Evolutionary conservation across 2,329 filamentous ascomycete species (phyloP), one percentile per base, ranked within the genome.

Genomic region (Apiospora sp.): DNA sequence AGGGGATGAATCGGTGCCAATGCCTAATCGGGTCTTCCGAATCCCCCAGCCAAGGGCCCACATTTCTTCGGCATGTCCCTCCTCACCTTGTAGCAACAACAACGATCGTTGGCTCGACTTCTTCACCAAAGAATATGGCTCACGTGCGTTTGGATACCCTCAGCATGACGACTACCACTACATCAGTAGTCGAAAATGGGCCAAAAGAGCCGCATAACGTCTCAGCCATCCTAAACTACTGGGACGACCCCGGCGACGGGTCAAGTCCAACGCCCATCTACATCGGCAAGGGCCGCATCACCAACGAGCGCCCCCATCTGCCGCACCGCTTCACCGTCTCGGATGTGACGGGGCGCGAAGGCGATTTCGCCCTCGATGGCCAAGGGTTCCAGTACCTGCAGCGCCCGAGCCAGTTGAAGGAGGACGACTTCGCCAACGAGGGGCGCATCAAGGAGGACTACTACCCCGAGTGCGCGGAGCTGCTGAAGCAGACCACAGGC

Each of bases 391-490:
- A 84, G 72, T 76, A 83, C 51, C 72, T 80, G 37, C 74, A 67
- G 0, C 79, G 82, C 48, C 64, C 74, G 0, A 78, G 80, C 1
- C 0, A 13, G 6, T 1, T 41, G 37, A 71, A 75, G 10, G 82
- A 84, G 76, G 82, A 82, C 73, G 80, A 82, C 46, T 85, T 85
- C 72, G 4, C 76, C 1, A 88, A 92, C 75, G 90, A 93, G 70
- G 87, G 87, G 1, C 85, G 86, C 49, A 91, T 95, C 80, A 87
- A 90, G 78, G 78, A 84, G 3, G 84, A 87, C 6, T 95, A 95
- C 82, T 95, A 95, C 81, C 88, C 91, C 0, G 93, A 95, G 79
- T 89, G 93, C 4, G 91, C 94, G 79, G 82, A 89, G 68, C 81
- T 94, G 24, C 80, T 95, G 0, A 92, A 91, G 72, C 87, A 90